These are phyloP conservation scores for Symbiodinium pilosum DNA, from an alignment of 73 alveolate genomes.

Conservation along the genomic window DNA sequence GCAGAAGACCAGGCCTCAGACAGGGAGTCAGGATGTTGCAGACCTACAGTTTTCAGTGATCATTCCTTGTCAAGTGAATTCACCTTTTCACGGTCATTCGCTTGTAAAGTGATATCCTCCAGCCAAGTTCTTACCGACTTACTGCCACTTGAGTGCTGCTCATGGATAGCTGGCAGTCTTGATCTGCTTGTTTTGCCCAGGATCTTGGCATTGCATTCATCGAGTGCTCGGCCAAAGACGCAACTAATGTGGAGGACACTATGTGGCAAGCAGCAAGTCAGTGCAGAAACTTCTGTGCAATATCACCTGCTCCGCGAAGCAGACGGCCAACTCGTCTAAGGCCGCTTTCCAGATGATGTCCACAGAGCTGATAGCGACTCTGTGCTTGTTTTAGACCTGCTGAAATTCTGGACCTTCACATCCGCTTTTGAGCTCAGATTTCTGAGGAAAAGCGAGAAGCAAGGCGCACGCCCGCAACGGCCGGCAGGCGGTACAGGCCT, in stretches of 20 bases:
- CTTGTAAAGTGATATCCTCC: too few relatives aligned
- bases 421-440: not conserved
- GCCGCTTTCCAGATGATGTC: constrained; percentile 94
- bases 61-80: too few relatives aligned
- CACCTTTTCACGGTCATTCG: too few relatives aligned
- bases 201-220: constrained; percentile 93
- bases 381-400: not conserved
- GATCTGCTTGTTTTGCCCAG: too few relatives aligned
- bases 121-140: too few relatives aligned
- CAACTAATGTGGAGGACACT: constrained; percentile 86
- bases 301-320: not conserved
- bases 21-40: too few relatives aligned
- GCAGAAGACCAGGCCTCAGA: constrained; percentile 70
- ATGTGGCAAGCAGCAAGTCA: not conserved
- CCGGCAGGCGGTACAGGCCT: constrained; percentile 94
- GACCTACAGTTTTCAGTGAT: too few relatives aligned
- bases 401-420: not conserved
- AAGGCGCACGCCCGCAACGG: constrained; percentile 89
- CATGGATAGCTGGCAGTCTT: too few relatives aligned
- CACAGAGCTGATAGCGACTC: constrained; percentile 83
- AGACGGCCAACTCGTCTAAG: not conserved
- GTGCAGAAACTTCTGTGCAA: too few relatives aligned
- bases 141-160: too few relatives aligned
- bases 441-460: constrained; percentile 93
- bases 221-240: constrained; percentile 95